Conservation (phyloP, 2,329 filamentous ascomycete species). For the Colletotrichum tropicicola region DNA sequence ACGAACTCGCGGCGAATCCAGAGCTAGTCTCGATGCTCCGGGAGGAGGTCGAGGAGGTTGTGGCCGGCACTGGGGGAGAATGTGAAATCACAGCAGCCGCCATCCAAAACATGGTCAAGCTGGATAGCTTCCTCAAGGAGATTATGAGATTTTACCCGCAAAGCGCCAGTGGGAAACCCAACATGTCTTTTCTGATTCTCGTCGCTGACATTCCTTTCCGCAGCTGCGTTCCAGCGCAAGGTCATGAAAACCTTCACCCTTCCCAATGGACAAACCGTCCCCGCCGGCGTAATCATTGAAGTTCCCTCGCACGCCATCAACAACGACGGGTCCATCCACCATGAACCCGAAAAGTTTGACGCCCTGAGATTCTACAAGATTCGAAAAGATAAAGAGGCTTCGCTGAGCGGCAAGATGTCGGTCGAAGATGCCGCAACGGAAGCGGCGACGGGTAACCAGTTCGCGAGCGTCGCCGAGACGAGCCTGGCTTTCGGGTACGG, state of each 20-base stretch:
- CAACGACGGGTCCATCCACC: not conserved
- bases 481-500: slow-evolving; percentile 48
- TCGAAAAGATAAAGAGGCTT: not conserved
- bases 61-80: slow-evolving; percentile 43
- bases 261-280: slow-evolving; percentile 61
- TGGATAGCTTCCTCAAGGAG: slow-evolving; percentile 51
- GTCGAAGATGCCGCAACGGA: slow-evolving; percentile 3
- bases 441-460: slow-evolving; percentile 43
- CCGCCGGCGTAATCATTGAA: slow-evolving; percentile 52
- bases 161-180: not conserved
- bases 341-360: slow-evolving; percentile 15
- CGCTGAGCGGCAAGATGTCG: not conserved
- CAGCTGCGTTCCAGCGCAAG: slow-evolving; percentile 58
- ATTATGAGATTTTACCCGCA: slow-evolving; percentile 24
- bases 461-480: slow-evolving; percentile 46
- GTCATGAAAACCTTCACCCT: slow-evolving; percentile 59
- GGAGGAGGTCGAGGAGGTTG: slow-evolving; percentile 55
- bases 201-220: slow-evolving; percentile 46
- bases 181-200: not conserved
- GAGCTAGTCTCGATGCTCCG: slow-evolving; percentile 60
- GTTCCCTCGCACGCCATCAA: slow-evolving; percentile 46
- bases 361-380: slow-evolving; percentile 7
- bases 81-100: slow-evolving; percentile 42
- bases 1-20: slow-evolving; percentile 58
- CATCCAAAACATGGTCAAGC: slow-evolving; percentile 46